phyloP scores from a whole-genome alignment of 495 filamentous ascomycete species.

The Daldinia grandis region DNA sequence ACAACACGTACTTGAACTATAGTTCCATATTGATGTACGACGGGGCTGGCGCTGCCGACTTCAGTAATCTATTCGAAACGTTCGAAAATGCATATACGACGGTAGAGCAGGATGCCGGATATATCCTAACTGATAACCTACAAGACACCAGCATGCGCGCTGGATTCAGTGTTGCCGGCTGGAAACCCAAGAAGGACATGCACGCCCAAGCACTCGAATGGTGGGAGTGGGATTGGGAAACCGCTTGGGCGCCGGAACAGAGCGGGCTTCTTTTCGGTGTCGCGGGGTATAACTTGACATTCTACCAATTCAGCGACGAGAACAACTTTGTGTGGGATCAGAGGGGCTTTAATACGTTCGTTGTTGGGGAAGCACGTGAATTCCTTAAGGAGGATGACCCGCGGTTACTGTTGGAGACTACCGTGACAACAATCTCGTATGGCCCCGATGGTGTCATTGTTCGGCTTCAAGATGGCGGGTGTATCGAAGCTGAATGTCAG shows the following conservation, averaged over 20 bases:
- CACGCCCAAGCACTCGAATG: slow-evolving; percentile 69
- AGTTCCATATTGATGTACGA: slow-evolving; percentile 68
- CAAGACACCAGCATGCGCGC: slow-evolving; percentile 70
- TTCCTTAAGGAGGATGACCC: slow-evolving; percentile 66
- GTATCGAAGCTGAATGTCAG: slow-evolving; percentile 64
- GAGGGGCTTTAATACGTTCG: slow-evolving; percentile 71
- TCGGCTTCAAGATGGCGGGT: slow-evolving; percentile 63
- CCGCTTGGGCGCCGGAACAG: slow-evolving; percentile 57
- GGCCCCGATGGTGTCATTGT: slow-evolving; percentile 63
- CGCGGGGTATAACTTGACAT: slow-evolving; percentile 48
- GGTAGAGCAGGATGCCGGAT: slow-evolving; percentile 65
- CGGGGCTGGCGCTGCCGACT: slow-evolving; percentile 62
- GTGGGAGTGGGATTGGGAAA: slow-evolving; percentile 65
- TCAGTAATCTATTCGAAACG: slow-evolving; percentile 57
- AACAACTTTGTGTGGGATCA: slow-evolving; percentile 76
- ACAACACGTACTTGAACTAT: slow-evolving; percentile 71
- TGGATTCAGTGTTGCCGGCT: slow-evolving; percentile 68
- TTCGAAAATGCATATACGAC: slow-evolving; percentile 61
- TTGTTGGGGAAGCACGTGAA: slow-evolving; percentile 68
- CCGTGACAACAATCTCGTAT: slow-evolving; percentile 68
- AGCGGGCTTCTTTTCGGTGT: slow-evolving; percentile 44
- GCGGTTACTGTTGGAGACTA: slow-evolving; percentile 66
- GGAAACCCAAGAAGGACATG: slow-evolving; percentile 69
- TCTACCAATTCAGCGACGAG: slow-evolving; percentile 56
- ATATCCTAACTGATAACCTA: slow-evolving; percentile 65